Conservation (phyloP, 2,329 filamentous ascomycete genomes). For the Phialophora macrospora region DNA sequence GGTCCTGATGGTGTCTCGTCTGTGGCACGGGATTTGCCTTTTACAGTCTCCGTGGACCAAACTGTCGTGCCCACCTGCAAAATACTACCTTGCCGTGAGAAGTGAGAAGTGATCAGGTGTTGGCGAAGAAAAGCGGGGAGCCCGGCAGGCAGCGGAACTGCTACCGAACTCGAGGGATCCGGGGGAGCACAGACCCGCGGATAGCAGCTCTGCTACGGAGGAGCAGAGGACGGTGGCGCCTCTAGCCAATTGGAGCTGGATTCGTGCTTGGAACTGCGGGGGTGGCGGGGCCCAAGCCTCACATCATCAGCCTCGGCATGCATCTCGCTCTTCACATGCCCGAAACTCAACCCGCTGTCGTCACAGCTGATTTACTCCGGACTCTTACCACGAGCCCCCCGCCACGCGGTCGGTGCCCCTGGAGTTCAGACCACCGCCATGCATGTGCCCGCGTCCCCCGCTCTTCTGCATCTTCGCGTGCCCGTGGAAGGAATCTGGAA, state of each 20-base stretch:
- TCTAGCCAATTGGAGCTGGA: background rate
- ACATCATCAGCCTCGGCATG: constrained; percentile 3
- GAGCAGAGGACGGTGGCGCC: background rate
- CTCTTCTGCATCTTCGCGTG: background rate
- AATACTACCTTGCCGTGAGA: constrained; percentile 9
- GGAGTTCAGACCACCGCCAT: background rate
- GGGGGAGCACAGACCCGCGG: background rate
- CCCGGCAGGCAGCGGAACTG: constrained; percentile 4
- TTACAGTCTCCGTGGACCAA: constrained; percentile 1
- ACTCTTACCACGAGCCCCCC: background rate
- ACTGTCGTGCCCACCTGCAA: background rate
- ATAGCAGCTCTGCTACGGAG: background rate
- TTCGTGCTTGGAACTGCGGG: background rate
- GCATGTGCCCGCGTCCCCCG: constrained; percentile 2
- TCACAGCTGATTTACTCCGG: background rate
- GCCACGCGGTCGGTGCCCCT: background rate
- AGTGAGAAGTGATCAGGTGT: background rate
- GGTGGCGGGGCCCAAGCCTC: background rate
- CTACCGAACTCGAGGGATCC: background rate
- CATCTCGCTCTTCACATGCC: background rate
- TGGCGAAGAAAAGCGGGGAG: background rate
- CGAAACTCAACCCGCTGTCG: background rate
- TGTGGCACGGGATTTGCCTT: constrained; percentile 1
- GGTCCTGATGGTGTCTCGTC: background rate
- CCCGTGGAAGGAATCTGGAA: background rate